Evolutionary conservation across 805 yeast genomes (phyloP), one percentile per base, ranked within the genome.

Genomic region (Candida succiphila): DNA sequence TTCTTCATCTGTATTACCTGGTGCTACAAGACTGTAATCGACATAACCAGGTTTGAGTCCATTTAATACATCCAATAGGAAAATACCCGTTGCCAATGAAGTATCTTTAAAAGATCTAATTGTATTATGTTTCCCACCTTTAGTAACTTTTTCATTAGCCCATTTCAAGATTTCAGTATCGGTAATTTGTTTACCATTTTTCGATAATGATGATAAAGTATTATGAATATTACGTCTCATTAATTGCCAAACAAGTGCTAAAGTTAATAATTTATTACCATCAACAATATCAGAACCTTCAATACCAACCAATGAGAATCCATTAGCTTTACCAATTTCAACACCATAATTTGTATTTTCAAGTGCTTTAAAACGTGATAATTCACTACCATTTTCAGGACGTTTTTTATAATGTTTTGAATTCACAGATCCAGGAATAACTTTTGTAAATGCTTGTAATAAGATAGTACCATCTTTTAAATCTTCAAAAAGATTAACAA

Each of bases 311-410:
- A 92, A 69, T 2, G 97, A 89, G 58, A 92, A 92, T 34, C 79
- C 76, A 56, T 85, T 84, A 25, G 86, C 83, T 59, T 88, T 88
- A 47, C 98, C 98, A 33, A 94, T 71, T 46, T 85, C 95, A 27
- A 92, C 97, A n/a, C 94, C 95, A 52, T 92, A 92, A 59, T 92
- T 92, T n/a, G 95, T 86, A 58, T 92, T 92, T 60, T 92, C 98
- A 37, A 92, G 71, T 1, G 96, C 96, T 62, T 89, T 92, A 66
- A 92, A 92, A 45, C 96, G 75, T 28, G 86, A 74, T 43, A 92
- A 48, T 51, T 87, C 96, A 9, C 60, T 60, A 22, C 89, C 94
- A 31, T 67, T 65, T 1, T 70, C 56, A n/a, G 95, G 94, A 49
- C 73, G 78, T 60, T 88, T 81, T 63, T 92, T 92, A 32, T 89